A percentile compares a stretch with the other conserved stretches of the same genome.
Evolutionary conservation across 2,329 filamentous ascomycete genomes (phyloP).

Genomic region (Hypoxylon sp.): DNA sequence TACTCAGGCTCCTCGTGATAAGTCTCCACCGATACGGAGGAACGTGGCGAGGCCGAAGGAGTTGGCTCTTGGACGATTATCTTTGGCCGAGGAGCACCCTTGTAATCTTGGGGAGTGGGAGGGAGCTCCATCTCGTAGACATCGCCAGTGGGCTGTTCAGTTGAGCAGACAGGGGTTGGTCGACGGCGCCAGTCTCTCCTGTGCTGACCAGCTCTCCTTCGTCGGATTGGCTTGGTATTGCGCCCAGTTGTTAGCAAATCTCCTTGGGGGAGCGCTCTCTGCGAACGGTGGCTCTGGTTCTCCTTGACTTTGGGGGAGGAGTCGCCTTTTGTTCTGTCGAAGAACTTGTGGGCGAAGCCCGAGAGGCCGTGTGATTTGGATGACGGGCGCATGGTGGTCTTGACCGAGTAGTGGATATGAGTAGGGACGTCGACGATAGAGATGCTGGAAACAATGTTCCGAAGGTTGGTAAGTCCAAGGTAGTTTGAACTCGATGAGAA

Average conservation of each 20-base stretch:
- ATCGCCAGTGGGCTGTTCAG: not conserved
- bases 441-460: not conserved
- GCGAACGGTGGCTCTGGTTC: not conserved
- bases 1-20: not conserved
- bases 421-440: not conserved
- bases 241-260: not conserved
- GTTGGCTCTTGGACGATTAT: slow-evolving; percentile 6
- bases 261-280: too few relatives aligned
- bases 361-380: not conserved
- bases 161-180: not conserved
- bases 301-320: not conserved
- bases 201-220: not conserved
- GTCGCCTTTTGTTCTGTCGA: not conserved
- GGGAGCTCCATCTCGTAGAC: not conserved
- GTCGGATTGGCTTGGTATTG: not conserved
- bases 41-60: not conserved
- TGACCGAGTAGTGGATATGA: not conserved
- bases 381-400: not conserved
- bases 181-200: not conserved
- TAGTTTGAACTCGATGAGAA: not conserved
- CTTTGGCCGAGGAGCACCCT: not conserved
- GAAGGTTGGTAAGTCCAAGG: not conserved
- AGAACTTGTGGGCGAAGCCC: not conserved
- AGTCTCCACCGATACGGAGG: not conserved
- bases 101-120: not conserved